Base-by-base conservation (phyloP, 805 yeast genomes). In the Myxozyma geophila region DNA sequence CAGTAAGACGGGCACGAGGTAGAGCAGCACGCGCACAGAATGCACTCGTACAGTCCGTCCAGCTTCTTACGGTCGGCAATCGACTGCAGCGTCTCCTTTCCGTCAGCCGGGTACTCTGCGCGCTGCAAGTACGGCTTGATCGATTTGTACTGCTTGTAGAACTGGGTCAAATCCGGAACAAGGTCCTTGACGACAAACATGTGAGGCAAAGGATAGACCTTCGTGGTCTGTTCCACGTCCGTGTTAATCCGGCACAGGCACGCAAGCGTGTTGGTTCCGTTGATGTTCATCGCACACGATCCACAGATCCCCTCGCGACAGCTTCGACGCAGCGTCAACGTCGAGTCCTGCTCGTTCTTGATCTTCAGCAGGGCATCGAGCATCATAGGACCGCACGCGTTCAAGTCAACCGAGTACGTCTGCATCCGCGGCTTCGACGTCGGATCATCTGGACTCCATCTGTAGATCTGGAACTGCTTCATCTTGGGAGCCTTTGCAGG, bases 221-320 rank as follows among this genome's bases (percentile, higher is more conserved):
- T 93, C 68, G 87, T 80, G 67, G 87, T 89, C 78, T 88, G 89
- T 66, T 85, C 69, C 40, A 82, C 79, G 78, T 92, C 89, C 72
- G 86, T 84, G 77, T 95, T 97, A 74, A 95, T 92, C 78, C 90
- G 88, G 82, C 98, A 92, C 71, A 95, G 81, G 81, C 99, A 95
- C 43, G 99, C 99, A 72, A 95, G 84, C 39, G 99, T 95, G 84
- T 95, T 95, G 77, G 89, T 84, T 71, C 99, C 99, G 70, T 96
- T 96, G 78, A 95, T 95, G 83, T 95, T 95, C 99, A 95, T 95
- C 71, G 99, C 99, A 82, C 99, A 95, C 7, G 98, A 93, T 61
- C 99, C 99, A 82, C 99, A 95, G 71, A 95, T 95, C 74, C 99
- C 99, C 81, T 95, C 99, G 82, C 99, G 91, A 82, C 99, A 95